Conservation (phyloP, 2,329 filamentous ascomycete genomes). For the Pseudophaeomoniella oleicola region DNA sequence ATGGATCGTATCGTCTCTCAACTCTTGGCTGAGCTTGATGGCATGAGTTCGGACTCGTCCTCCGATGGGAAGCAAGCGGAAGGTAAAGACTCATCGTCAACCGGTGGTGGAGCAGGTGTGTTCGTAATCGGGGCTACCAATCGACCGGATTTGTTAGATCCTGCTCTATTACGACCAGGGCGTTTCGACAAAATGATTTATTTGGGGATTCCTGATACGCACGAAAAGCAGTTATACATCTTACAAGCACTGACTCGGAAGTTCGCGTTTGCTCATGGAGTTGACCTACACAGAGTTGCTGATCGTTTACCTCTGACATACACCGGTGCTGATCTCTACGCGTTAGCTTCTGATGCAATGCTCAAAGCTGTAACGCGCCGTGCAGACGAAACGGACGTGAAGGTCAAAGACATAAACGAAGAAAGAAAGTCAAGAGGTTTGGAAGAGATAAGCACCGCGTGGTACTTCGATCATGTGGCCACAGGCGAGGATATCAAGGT, state of each 20-base stretch:
- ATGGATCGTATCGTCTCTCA: slow-evolving; percentile 98
- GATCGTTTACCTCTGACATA: slow-evolving; percentile 81
- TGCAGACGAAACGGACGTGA: slow-evolving; percentile 67
- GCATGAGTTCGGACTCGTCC: slow-evolving; percentile 69
- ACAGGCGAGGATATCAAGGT: slow-evolving; percentile 71
- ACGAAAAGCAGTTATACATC: slow-evolving; percentile 90
- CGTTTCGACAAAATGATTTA: slow-evolving; percentile 99
- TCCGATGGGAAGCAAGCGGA: slow-evolving; percentile 43
- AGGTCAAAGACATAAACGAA: slow-evolving; percentile 50
- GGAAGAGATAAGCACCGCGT: slow-evolving; percentile 63
- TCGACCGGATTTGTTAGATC: slow-evolving; percentile 80
- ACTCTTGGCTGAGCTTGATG: slow-evolving; percentile 84
- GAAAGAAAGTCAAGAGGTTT: slow-evolving; percentile 9
- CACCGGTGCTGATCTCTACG: slow-evolving; percentile 94
- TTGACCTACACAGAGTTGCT: slow-evolving; percentile 64
- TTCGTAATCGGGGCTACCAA: slow-evolving; percentile 98
- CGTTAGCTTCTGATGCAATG: slow-evolving; percentile 95
- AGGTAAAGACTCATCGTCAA: slow-evolving; percentile 9
- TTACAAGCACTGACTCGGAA: slow-evolving; percentile 89
- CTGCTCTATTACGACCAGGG: slow-evolving; percentile 74
- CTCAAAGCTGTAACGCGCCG: slow-evolving; percentile 93
- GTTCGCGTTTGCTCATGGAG: slow-evolving; percentile 67
- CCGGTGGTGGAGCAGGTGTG: slow-evolving; percentile 51
- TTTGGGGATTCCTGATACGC: slow-evolving; percentile 86
- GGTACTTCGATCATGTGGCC: slow-evolving; percentile 90